These are phyloP conservation scores for Neoascochyta sp. DNA, from an alignment of 2,329 filamentous ascomycete species.

Conservation along the genomic window DNA sequence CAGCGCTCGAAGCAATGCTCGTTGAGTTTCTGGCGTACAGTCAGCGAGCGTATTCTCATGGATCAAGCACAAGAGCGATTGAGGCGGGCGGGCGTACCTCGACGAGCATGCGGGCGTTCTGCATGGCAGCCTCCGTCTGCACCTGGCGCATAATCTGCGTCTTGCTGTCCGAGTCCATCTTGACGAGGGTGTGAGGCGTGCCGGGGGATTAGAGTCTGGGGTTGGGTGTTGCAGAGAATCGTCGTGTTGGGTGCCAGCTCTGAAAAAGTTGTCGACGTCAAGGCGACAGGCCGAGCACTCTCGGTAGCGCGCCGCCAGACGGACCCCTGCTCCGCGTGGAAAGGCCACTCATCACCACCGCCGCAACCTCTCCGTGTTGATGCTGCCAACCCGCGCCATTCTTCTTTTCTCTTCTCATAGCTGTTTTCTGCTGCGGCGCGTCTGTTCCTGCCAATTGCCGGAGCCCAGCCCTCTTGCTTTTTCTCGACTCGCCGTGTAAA, in stretches of 20 bases:
- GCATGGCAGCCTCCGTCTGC: constrained; percentile 51
- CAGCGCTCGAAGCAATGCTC: constrained; percentile 56
- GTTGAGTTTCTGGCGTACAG: constrained; percentile 48
- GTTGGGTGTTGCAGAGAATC: constrained; percentile 2
- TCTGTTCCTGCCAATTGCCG: constrained; percentile 18
- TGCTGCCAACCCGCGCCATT: constrained; percentile 24
- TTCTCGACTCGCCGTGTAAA: no score
- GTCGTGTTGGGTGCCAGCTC: constrained; percentile 1
- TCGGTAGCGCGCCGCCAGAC: constrained; percentile 13
- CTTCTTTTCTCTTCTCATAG: constrained; percentile 23
- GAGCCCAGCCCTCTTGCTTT: constrained; percentile 28
- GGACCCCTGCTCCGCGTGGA: constrained; percentile 27
- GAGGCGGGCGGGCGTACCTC: constrained; percentile 36
- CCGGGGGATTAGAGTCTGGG: not conserved
- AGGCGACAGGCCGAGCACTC: constrained; percentile 16
- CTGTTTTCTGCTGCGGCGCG: constrained; percentile 9
- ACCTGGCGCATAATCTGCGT: constrained; percentile 51
- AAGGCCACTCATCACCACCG: constrained; percentile 33
- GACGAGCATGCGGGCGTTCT: constrained; percentile 50
- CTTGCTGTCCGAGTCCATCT: constrained; percentile 29
- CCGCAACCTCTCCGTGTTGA: constrained; percentile 17
- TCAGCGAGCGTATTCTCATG: constrained; percentile 1
- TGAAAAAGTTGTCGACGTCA: constrained; percentile 33
- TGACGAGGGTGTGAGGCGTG: constrained; percentile 2
- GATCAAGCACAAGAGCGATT: not conserved